Percentiles rank a stretch among this genome's conserved stretches.
Evolutionary conservation across 2,329 filamentous ascomycete species (phyloP).

Genomic region (Sarocladiaceae sp.): DNA sequence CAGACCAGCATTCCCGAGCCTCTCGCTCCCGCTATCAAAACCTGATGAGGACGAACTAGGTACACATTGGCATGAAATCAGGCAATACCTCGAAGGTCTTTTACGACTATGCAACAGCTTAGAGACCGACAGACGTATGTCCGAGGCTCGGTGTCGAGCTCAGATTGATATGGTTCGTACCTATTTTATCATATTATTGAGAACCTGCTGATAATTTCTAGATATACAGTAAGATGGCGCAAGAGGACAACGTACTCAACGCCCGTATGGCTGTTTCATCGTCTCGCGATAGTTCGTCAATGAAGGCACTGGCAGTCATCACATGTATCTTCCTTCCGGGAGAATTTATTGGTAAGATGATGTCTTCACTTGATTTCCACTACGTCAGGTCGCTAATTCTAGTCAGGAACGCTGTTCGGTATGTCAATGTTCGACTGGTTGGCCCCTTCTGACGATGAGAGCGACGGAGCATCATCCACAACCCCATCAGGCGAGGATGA

Average conservation of each 20-base stretch:
- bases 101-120: conserved; percentile 39
- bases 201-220: conserved; percentile 14
- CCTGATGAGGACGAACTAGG: conserved; percentile 23
- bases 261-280: conserved; percentile 36
- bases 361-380: conserved; percentile 34
- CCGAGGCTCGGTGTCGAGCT: conserved; percentile 40
- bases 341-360: conserved; percentile 34
- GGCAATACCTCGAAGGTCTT: conserved; percentile 41
- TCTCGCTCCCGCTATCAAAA: background rate
- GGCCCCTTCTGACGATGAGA: conserved; percentile 28
- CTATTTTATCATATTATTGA: background rate
- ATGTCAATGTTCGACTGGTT: conserved; percentile 45
- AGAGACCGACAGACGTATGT: conserved; percentile 41
- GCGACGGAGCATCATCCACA: conserved; percentile 9
- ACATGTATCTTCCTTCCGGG: conserved; percentile 44
- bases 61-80: conserved; percentile 41
- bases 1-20: background rate
- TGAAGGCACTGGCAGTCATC: conserved; percentile 44
- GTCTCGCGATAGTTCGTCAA: conserved; percentile 39
- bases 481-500: background rate
- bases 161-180: conserved; percentile 40
- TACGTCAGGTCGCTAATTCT: conserved; percentile 22
- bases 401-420: conserved; percentile 34
- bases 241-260: conserved; percentile 43
- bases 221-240: conserved; percentile 46